phyloP scores from a whole-genome alignment of 2,329 filamentous ascomycete species.

The Trichoderma brevicompactum region DNA sequence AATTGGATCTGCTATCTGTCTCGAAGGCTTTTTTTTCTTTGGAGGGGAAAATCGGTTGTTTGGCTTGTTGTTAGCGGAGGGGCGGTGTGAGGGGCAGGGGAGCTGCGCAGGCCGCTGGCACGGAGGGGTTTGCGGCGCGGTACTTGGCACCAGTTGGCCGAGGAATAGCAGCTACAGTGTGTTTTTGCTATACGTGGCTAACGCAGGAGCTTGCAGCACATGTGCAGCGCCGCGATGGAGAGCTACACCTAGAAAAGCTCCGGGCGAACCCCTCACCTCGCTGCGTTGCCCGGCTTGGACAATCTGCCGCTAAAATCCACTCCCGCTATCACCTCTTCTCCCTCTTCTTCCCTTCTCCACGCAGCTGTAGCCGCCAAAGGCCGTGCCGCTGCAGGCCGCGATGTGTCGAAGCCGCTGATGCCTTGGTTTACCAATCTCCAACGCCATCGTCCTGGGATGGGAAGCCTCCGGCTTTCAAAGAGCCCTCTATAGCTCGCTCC shows the following conservation, averaged over 20 bases:
- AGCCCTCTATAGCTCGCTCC: no score
- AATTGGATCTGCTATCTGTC: background rate
- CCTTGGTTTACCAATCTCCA: no score
- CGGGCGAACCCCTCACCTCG: constrained; percentile 12
- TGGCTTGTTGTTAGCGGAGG: background rate
- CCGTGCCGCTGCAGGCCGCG: background rate
- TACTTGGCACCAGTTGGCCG: background rate
- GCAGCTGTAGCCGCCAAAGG: background rate
- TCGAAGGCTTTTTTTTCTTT: background rate
- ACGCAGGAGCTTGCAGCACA: background rate
- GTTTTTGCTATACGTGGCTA: background rate
- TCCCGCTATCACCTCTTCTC: background rate
- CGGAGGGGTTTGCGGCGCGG: background rate
- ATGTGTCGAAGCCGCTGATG: background rate
- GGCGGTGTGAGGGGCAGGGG: constrained; percentile 21
- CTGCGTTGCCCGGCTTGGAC: no score
- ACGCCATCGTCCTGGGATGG: no score
- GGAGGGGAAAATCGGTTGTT: background rate
- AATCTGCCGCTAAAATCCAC: background rate
- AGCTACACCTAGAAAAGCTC: constrained; percentile 2
- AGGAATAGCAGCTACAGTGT: background rate
- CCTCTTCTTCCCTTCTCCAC: background rate
- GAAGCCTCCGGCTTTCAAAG: no score
- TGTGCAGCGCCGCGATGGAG: background rate
- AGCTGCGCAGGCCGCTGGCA: background rate